phyloP scores from a whole-genome alignment of 1,284 basidiomycete genomes.

The Austroboletus novae-zelandiae region DNA sequence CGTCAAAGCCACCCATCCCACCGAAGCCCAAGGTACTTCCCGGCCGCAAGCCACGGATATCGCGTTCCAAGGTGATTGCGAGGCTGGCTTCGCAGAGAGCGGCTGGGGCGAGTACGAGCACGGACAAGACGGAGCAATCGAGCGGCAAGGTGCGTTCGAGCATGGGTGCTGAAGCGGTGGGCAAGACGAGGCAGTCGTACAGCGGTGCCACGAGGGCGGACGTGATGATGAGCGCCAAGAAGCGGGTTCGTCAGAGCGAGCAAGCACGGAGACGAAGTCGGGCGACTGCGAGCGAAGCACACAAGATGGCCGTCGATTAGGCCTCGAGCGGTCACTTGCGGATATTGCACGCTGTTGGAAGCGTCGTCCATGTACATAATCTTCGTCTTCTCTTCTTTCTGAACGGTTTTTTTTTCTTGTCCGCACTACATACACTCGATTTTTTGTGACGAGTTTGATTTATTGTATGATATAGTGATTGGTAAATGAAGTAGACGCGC shows the following conservation, averaged over 20 bases:
- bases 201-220: slow-evolving; percentile 32
- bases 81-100: slow-evolving; percentile 69
- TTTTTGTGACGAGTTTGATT: background rate
- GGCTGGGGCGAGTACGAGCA: slow-evolving; percentile 18
- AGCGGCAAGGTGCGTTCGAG: slow-evolving; percentile 51
- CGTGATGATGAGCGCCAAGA: slow-evolving; percentile 59
- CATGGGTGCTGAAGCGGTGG: slow-evolving; percentile 45
- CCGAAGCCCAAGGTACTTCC: slow-evolving; percentile 41
- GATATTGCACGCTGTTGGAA: slow-evolving; percentile 4
- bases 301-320: slow-evolving; percentile 32
- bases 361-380: no score
- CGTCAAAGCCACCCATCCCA: slow-evolving; percentile 21
- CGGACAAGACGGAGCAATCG: background rate
- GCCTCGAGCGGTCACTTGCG: background rate
- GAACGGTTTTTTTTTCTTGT: background rate
- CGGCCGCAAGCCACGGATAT: slow-evolving; percentile 68
- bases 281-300: slow-evolving; percentile 6
- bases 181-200: slow-evolving; percentile 46
- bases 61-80: slow-evolving; percentile 74
- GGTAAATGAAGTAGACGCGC: background rate
- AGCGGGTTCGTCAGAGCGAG: slow-evolving; percentile 66
- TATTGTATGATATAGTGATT: background rate
- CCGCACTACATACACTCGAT: background rate
- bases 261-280: slow-evolving; percentile 49
- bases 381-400: background rate